These are phyloP conservation scores for Lactarius quietus DNA, from an alignment of 768 basidiomycete species.

Conservation along the genomic window DNA sequence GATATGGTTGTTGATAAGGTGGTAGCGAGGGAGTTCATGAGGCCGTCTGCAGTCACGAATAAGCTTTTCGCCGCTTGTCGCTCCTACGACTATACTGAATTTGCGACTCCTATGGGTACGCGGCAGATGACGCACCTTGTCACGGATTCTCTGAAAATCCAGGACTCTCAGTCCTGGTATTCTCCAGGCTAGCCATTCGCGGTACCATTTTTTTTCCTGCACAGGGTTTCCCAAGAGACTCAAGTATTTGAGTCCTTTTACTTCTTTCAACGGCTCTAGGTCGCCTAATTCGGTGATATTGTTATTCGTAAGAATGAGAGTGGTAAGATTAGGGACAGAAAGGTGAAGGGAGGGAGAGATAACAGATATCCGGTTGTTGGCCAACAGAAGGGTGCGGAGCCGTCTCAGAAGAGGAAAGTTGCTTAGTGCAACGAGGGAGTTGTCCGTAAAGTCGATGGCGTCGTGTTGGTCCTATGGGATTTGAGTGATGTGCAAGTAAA, in stretches of 20 bases:
- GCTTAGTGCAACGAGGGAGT: conserved; percentile 74
- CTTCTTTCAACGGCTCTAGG: conserved; percentile 76
- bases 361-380: conserved; percentile 84
- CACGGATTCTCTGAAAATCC: conserved; percentile 92
- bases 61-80: conserved; percentile 67
- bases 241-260: conserved; percentile 70
- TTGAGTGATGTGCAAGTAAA: conserved; percentile 12
- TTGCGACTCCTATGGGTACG: conserved; percentile 1
- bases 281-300: conserved; percentile 77
- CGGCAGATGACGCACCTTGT: conserved; percentile 70
- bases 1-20: conserved; percentile 73
- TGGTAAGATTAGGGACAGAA: conserved; percentile 79
- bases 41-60: conserved; percentile 76
- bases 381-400: conserved; percentile 76
- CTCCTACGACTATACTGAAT: conserved; percentile 50
- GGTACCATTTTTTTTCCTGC: conserved; percentile 90
- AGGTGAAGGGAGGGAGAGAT: conserved; percentile 81
- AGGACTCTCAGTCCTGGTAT: conserved; percentile 84
- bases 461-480: conserved; percentile 80
- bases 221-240: conserved; percentile 82
- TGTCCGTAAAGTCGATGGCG: conserved; percentile 92
- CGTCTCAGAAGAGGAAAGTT: conserved; percentile 87
- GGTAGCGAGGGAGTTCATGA: conserved; percentile 76
- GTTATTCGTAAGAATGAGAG: conserved; percentile 83
- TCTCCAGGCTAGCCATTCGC: conserved; percentile 92